Percentiles rank a stretch among this genome's conserved stretches.
Evolutionary conservation across 2,329 filamentous ascomycete genomes (phyloP).

Genomic region (Trichoderma koningii): DNA sequence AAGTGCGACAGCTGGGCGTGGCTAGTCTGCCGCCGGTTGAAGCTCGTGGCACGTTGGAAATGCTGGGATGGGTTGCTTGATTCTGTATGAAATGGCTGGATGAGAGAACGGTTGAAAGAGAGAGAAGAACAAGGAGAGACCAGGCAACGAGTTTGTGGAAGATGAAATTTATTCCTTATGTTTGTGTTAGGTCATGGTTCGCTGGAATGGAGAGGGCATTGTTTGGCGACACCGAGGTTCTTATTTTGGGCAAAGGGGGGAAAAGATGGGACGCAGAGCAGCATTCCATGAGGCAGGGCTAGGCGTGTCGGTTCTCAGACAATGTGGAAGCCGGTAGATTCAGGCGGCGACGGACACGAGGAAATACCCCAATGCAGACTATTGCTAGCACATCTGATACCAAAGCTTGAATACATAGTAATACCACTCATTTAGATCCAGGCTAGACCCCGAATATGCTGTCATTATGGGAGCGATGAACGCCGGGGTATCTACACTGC

Average conservation of each 20-base stretch:
- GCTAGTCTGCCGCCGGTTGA: slow-evolving; percentile 58
- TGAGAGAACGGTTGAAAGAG: neutral
- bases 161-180: neutral
- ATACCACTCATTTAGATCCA: slow-evolving; percentile 12
- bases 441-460: neutral
- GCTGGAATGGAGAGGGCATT: slow-evolving; percentile 38
- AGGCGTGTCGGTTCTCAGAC: neutral
- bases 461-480: neutral
- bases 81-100: neutral
- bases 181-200: slow-evolving; percentile 29
- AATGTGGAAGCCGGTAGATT: slow-evolving; percentile 19
- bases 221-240: slow-evolving; percentile 36
- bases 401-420: slow-evolving; percentile 25
- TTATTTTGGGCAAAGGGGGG: slow-evolving; percentile 26
- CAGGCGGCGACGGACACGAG: slow-evolving; percentile 24
- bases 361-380: slow-evolving; percentile 22
- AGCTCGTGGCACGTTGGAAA: slow-evolving; percentile 57
- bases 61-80: slow-evolving; percentile 55
- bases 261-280: neutral
- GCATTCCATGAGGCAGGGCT: slow-evolving; percentile 14
- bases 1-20: slow-evolving; percentile 61
- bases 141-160: neutral
- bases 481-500: too few species aligned
- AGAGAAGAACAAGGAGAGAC: neutral
- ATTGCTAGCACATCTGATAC: slow-evolving; percentile 17